These are phyloP conservation scores for Leccinum subspadiceum DNA, from an alignment of 1,284 basidiomycete genomes.

Conservation along the genomic window DNA sequence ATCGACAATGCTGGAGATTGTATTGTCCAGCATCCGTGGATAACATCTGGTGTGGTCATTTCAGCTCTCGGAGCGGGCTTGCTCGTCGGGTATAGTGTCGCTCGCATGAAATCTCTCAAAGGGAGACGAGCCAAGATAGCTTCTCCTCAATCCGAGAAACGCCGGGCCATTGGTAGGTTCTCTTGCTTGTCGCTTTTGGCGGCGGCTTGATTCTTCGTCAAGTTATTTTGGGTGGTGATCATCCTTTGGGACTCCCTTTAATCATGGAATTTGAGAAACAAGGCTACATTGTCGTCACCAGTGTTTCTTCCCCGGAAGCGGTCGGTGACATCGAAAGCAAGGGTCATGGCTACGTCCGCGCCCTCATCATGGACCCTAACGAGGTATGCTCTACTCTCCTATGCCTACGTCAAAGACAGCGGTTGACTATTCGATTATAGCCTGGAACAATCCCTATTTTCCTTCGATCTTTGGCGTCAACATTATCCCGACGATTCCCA, in stretches of 20 bases:
- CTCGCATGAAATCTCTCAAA: conserved; percentile 30
- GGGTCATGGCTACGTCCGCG: conserved; percentile 72
- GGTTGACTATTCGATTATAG: conserved; percentile 36
- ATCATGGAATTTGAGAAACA: conserved; percentile 70
- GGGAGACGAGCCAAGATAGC: conserved; percentile 37
- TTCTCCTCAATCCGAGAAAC: conserved; percentile 42
- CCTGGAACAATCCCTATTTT: conserved; percentile 70
- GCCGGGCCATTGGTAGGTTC: conserved; percentile 68
- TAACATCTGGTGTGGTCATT: conserved; percentile 48
- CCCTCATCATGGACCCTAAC: conserved; percentile 72
- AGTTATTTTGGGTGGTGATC: conserved; percentile 82
- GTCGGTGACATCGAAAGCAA: conserved; percentile 60
- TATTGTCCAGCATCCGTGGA: conserved; percentile 58
- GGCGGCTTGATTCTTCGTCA: conserved; percentile 16
- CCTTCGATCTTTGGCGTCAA: conserved; percentile 72
- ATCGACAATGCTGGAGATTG: conserved; percentile 50
- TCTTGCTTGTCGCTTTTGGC: conserved; percentile 1
- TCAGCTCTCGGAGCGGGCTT: conserved; percentile 60
- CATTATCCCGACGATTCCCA: conserved; percentile 79
- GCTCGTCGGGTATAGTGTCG: conserved; percentile 51
- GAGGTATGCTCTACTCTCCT: conserved; percentile 45
- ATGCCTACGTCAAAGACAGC: not conserved
- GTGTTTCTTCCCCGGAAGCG: conserved; percentile 64
- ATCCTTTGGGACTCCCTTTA: conserved; percentile 64
- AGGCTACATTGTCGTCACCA: conserved; percentile 79